phyloP scores from a whole-genome alignment of 2,329 filamentous ascomycete species.

The Ophiocordyceps australis region DNA sequence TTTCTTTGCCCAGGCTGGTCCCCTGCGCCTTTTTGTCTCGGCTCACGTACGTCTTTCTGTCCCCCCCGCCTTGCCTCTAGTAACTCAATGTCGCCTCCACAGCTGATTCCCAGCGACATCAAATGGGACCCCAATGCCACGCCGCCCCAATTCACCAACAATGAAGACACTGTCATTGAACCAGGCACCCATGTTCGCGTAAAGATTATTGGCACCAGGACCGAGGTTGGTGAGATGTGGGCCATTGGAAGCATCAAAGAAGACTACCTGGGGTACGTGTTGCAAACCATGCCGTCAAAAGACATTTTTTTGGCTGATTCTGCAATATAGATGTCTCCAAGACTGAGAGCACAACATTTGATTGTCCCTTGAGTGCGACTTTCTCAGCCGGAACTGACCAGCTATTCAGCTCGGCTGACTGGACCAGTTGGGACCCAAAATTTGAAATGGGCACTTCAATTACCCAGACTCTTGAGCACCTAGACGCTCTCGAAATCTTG shows the following conservation, averaged over 20 bases:
- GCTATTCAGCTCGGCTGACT: too few species aligned
- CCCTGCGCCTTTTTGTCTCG: constrained; percentile 62
- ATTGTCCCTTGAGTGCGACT: not conserved
- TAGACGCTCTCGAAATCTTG: too few species aligned
- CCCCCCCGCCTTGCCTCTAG: too few species aligned
- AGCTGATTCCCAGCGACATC: constrained; percentile 85
- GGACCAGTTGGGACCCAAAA: too few species aligned
- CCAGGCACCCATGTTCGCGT: constrained; percentile 84
- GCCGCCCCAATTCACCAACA: constrained; percentile 92
- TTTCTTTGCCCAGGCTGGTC: constrained; percentile 75
- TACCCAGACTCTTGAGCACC: too few species aligned
- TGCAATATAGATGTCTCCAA: constrained; percentile 9
- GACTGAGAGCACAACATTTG: constrained; percentile 2
- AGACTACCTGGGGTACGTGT: constrained; percentile 46
- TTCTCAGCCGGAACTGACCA: too few species aligned
- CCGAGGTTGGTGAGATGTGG: constrained; percentile 88
- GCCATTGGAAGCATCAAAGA: constrained; percentile 96
- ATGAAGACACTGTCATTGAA: constrained; percentile 85
- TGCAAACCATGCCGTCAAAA: not conserved
- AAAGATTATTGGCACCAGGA: constrained; percentile 85
- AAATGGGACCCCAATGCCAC: constrained; percentile 92
- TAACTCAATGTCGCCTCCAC: constrained; percentile 2
- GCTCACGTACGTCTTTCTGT: constrained; percentile 45
- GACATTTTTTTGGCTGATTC: constrained; percentile 3
- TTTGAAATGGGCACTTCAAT: too few species aligned